Percentiles rank a stretch among this genome's conserved stretches.
Evolutionary conservation across 2,329 filamentous ascomycete species (phyloP).

Genomic region (Colletotrichum orbiculare): DNA sequence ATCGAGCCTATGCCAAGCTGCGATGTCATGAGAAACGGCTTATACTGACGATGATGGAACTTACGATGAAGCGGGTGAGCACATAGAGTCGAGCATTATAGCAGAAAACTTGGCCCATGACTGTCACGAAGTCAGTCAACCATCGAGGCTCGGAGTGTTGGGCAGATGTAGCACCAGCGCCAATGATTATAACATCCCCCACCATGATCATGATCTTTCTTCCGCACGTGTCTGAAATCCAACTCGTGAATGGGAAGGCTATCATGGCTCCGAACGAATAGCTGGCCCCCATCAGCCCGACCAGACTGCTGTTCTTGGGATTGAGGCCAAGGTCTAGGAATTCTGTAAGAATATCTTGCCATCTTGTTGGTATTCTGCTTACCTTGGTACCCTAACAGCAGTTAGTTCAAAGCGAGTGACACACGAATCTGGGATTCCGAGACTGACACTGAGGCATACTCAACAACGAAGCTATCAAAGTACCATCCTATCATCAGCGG

Average conservation of each 20-base stretch:
- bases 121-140: neutral
- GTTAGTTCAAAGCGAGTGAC: neutral
- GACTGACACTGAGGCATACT: constrained; percentile 18
- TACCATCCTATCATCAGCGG: constrained; percentile 21
- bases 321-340: constrained; percentile 2
- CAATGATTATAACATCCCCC: constrained; percentile 15
- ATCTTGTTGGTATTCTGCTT: neutral
- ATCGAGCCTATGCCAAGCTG: constrained; percentile 12
- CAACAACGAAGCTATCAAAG: constrained; percentile 6
- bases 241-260: neutral
- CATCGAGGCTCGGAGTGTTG: neutral
- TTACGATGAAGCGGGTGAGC: constrained; percentile 13
- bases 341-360: neutral
- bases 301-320: constrained; percentile 3
- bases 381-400: neutral
- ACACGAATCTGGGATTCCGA: too few relatives aligned
- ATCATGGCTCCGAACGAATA: constrained; percentile 12
- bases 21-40: neutral
- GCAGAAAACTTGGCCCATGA: constrained; percentile 12
- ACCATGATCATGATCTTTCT: constrained; percentile 8
- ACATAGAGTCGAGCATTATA: constrained; percentile 2
- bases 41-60: neutral
- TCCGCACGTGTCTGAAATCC: constrained; percentile 5
- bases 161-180: neutral
- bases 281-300: constrained; percentile 11